These are phyloP conservation scores for Carex parvula DNA, from an alignment of 176 grass and related monocot genomes.

Conservation along the genomic window DNA sequence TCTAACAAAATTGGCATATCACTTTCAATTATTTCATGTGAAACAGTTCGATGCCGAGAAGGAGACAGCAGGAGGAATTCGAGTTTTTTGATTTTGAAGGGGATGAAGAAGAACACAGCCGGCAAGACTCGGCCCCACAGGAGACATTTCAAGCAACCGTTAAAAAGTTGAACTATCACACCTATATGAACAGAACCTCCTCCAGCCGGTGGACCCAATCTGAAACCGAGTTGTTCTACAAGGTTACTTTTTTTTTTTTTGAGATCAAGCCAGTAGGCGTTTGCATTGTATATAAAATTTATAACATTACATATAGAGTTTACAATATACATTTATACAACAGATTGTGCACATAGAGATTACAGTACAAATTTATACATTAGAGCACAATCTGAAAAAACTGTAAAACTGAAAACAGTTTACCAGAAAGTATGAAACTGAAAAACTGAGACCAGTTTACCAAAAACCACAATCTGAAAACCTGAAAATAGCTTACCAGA, in stretches of 20 bases:
- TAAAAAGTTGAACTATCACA: slow-evolving; percentile 83
- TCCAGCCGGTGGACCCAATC: slow-evolving; percentile 67
- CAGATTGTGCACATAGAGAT: too few relatives aligned
- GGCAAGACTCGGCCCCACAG: neutral
- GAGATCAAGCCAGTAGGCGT: too few relatives aligned
- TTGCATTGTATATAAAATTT: too few relatives aligned
- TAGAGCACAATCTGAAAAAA: too few relatives aligned
- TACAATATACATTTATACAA: too few relatives aligned
- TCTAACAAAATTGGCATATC: neutral
- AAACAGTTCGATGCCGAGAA: slow-evolving; percentile 3
- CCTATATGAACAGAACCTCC: slow-evolving; percentile 58
- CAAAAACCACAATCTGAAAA: too few relatives aligned
- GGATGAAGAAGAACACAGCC: slow-evolving; percentile 12
- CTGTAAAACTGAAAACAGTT: too few relatives aligned
- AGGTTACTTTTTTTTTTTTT: neutral
- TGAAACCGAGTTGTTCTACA: slow-evolving; percentile 78
- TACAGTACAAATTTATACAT: too few relatives aligned
- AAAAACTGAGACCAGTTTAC: too few relatives aligned
- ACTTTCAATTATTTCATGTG: neutral
- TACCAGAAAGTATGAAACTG: too few relatives aligned
- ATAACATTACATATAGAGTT: too few relatives aligned
- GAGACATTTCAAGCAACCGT: neutral
- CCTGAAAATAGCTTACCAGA: too few relatives aligned
- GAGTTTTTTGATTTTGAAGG: slow-evolving; percentile 7
- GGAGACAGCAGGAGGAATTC: slow-evolving; percentile 11